Percentiles rank a stretch among this genome's conserved stretches.
Conservation (phyloP, 106 monocot genomes). For the Dendrobium chrysotoxum region DNA sequence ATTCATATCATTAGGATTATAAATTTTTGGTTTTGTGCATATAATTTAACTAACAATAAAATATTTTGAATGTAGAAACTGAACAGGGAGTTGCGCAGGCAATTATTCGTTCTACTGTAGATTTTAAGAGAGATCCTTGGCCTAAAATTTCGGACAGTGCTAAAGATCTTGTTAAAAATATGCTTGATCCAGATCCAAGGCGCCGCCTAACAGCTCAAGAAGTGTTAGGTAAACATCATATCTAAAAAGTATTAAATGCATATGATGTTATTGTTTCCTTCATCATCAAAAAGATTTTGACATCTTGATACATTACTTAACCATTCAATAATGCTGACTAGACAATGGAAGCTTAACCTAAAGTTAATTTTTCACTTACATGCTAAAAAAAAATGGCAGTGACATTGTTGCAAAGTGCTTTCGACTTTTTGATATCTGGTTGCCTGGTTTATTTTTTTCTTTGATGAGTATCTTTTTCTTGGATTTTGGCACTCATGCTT, state of each 20-base stretch:
- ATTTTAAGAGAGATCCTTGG: constrained; percentile 86
- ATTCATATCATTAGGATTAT: neutral
- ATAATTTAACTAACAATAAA: neutral
- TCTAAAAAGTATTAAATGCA: neutral
- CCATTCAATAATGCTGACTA: neutral
- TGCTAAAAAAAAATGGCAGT: too few relatives aligned
- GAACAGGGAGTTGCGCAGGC: constrained; percentile 68
- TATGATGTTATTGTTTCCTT: neutral
- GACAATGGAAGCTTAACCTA: neutral
- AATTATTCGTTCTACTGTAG: constrained; percentile 46
- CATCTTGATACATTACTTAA: neutral
- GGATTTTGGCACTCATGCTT: neutral
- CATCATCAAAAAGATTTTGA: neutral
- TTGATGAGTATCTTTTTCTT: neutral
- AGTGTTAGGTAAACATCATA: constrained; percentile 39
- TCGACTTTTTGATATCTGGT: neutral
- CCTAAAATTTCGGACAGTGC: constrained; percentile 69
- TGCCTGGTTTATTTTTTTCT: neutral
- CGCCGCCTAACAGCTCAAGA: constrained; percentile 58
- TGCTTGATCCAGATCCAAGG: constrained; percentile 65
- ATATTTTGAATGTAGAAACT: constrained; percentile 40
- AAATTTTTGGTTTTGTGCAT: neutral
- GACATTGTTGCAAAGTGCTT: constrained; percentile 5
- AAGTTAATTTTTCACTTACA: neutral
- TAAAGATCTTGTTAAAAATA: constrained; percentile 63